These are phyloP conservation scores for Gloeophyllum trabeum DNA, from an alignment of 768 basidiomycete species.

Conservation along the genomic window DNA sequence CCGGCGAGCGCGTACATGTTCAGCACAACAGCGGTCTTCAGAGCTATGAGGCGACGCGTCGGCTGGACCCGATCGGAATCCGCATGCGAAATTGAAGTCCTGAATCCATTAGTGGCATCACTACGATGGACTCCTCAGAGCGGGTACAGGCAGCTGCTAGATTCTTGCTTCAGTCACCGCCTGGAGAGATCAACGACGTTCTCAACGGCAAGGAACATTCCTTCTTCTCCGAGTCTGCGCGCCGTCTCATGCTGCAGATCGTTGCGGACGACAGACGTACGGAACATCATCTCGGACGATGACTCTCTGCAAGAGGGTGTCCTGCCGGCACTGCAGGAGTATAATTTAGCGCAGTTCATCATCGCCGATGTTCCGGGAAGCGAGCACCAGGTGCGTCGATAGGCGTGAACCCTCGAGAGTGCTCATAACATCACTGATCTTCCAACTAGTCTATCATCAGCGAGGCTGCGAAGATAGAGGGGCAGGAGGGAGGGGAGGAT, in stretches of 20 bases:
- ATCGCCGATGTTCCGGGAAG: slow-evolving; percentile 75
- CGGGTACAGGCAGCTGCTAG: slow-evolving; percentile 63
- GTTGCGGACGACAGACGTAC: slow-evolving; percentile 52
- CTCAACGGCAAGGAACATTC: slow-evolving; percentile 54
- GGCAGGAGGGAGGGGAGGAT: slow-evolving; percentile 36
- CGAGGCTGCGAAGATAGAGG: slow-evolving; percentile 43
- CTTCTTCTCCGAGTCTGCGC: slow-evolving; percentile 1
- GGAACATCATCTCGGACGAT: slow-evolving; percentile 83
- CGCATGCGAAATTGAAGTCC: no score
- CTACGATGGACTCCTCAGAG: slow-evolving; percentile 46
- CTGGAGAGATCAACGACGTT: slow-evolving; percentile 96
- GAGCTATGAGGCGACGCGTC: no score
- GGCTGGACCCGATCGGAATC: no score
- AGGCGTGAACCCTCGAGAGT: no score
- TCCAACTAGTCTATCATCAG: slow-evolving; percentile 68
- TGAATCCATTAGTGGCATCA: no score
- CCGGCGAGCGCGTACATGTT: no score
- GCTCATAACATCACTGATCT: neutral
- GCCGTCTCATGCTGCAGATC: neutral
- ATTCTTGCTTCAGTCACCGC: slow-evolving; percentile 84
- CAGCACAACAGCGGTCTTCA: no score
- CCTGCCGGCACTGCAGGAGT: slow-evolving; percentile 66
- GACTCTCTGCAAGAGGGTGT: slow-evolving; percentile 70
- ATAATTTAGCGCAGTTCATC: slow-evolving; percentile 84
- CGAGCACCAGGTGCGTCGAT: slow-evolving; percentile 55